Evolutionary conservation across 2,329 filamentous ascomycete species (phyloP).

Genomic region (Aspergillus udagawae): DNA sequence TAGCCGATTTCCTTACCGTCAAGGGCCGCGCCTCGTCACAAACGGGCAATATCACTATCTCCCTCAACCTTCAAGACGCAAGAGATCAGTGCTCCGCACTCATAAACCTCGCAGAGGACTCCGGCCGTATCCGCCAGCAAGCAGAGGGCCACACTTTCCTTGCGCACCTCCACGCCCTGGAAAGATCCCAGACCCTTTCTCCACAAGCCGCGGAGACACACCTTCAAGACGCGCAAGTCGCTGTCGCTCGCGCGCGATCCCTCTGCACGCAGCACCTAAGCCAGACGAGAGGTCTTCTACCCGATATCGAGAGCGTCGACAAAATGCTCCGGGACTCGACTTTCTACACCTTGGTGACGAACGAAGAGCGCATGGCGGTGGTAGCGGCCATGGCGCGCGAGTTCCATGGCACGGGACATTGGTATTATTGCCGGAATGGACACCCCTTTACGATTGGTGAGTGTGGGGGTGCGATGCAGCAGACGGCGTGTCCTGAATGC

Average conservation of each 20-base stretch:
- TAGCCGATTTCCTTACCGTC: constrained; percentile 42
- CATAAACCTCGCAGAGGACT: constrained; percentile 34
- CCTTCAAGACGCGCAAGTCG: constrained; percentile 2
- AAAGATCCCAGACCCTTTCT: constrained; percentile 19
- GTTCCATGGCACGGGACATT: constrained; percentile 50
- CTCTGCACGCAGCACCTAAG: constrained; percentile 23
- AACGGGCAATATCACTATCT: neutral
- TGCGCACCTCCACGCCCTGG: constrained; percentile 47
- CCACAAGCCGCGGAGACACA: neutral
- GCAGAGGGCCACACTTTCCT: constrained; percentile 51
- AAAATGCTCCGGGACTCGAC: constrained; percentile 45
- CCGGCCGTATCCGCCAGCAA: constrained; percentile 41
- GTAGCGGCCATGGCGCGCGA: constrained; percentile 51
- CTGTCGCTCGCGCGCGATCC: constrained; percentile 21
- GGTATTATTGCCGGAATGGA: constrained; percentile 39
- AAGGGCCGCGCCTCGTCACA: neutral
- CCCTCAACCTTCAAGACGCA: constrained; percentile 28
- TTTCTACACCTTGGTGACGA: constrained; percentile 49
- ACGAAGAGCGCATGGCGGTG: constrained; percentile 50
- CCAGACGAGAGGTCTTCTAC: constrained; percentile 34
- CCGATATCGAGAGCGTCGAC: constrained; percentile 46
- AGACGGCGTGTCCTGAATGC: constrained; percentile 61
- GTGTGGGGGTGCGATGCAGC: constrained; percentile 63
- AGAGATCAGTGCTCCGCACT: constrained; percentile 41
- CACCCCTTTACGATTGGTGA: constrained; percentile 60